Conservation (phyloP, 257 asterid genomes). For the Nicotiana tabacum region DNA sequence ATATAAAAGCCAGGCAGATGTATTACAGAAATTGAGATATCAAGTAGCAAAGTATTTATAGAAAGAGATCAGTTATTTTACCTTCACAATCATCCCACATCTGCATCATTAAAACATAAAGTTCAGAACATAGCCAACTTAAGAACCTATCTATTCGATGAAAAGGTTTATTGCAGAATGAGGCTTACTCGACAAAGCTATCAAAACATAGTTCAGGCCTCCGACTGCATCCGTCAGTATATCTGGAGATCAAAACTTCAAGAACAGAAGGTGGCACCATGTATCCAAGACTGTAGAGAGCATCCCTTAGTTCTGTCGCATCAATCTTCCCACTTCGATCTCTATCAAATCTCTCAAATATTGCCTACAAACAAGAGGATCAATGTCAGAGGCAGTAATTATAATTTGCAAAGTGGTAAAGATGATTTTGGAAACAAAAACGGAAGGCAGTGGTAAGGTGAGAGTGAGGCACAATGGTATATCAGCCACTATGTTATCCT, state of each 20-base stretch:
- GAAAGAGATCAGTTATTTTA: slow-evolving; percentile 19
- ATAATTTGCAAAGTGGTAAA: background rate
- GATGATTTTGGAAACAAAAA: background rate
- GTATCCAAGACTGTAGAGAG: slow-evolving; percentile 71
- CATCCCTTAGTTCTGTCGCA: slow-evolving; percentile 68
- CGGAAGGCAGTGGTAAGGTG: background rate
- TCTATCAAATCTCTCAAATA: slow-evolving; percentile 71
- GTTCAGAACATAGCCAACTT: slow-evolving; percentile 5
- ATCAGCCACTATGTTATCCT: background rate
- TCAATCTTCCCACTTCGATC: slow-evolving; percentile 83
- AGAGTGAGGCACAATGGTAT: background rate
- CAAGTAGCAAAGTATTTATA: background rate
- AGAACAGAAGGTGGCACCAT: slow-evolving; percentile 69
- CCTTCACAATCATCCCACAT: slow-evolving; percentile 93
- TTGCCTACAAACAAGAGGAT: slow-evolving; percentile 36
- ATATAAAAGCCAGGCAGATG: background rate
- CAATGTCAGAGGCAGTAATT: background rate
- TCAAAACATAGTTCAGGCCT: slow-evolving; percentile 62
- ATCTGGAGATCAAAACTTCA: slow-evolving; percentile 69
- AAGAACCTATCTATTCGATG: background rate
- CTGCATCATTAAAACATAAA: slow-evolving; percentile 32
- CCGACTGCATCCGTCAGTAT: slow-evolving; percentile 57
- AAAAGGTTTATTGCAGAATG: background rate
- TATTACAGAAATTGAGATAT: background rate
- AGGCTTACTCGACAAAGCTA: slow-evolving; percentile 76